phyloP scores from a whole-genome alignment of 345 rosid species.

The Euphorbia tirucalli region DNA sequence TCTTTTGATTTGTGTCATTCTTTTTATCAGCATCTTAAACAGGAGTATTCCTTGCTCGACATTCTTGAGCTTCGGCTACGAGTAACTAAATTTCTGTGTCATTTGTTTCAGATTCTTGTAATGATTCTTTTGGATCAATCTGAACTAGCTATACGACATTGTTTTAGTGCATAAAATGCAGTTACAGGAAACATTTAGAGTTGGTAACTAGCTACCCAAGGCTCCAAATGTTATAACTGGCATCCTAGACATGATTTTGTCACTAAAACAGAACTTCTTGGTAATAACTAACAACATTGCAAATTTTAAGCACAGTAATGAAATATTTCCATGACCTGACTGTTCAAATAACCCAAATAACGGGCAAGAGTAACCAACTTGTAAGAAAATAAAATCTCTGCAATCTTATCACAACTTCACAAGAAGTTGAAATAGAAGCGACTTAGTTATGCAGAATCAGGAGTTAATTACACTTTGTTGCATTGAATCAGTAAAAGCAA shows the following conservation, averaged over 20 bases:
- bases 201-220: too few species aligned
- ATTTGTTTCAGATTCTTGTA: not conserved
- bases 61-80: conserved; percentile 20
- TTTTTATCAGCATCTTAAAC: not conserved
- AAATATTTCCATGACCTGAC: too few species aligned
- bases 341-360: not conserved
- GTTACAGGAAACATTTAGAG: not conserved
- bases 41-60: conserved; percentile 15
- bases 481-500: not conserved
- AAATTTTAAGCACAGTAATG: too few species aligned
- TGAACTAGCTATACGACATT: not conserved
- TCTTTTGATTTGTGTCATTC: not conserved
- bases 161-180: not conserved
- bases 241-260: not conserved
- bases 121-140: not conserved
- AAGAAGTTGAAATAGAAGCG: not conserved
- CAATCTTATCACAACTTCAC: not conserved
- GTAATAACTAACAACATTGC: too few species aligned
- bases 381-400: not conserved
- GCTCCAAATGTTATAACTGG: not conserved
- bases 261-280: not conserved
- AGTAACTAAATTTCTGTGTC: not conserved
- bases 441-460: not conserved
- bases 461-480: not conserved
- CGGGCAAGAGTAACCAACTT: not conserved